Evolutionary conservation across 2,329 filamentous ascomycete species (phyloP).

Genomic region (Diaporthe vexans): DNA sequence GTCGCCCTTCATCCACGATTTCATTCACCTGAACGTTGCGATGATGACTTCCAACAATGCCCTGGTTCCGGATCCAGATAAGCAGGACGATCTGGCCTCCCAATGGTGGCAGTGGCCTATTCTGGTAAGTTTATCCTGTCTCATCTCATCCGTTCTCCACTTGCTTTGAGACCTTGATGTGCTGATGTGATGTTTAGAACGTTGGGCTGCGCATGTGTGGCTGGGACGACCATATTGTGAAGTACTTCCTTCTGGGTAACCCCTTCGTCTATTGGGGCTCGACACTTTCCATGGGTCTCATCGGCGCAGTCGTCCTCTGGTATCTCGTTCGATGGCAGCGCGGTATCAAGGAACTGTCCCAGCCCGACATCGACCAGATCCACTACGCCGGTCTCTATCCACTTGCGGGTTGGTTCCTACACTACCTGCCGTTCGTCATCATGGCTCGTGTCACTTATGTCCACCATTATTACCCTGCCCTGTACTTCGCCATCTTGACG

Average conservation of each 20-base stretch:
- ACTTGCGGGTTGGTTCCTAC: conserved; percentile 92
- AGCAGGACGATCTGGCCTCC: conserved; percentile 97
- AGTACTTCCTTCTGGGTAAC: conserved; percentile 98
- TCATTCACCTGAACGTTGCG: conserved; percentile 96
- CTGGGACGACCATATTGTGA: conserved; percentile 95
- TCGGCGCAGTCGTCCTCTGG: conserved; percentile 81
- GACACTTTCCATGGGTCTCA: conserved; percentile 81
- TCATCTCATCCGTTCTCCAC: background rate
- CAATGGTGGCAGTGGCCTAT: conserved; percentile 99
- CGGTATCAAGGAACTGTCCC: conserved; percentile 86
- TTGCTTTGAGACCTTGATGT: background rate
- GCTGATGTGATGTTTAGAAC: conserved; percentile 56
- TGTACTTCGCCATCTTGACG: conserved; percentile 95
- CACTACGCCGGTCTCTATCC: conserved; percentile 95
- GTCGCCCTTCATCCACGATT: conserved; percentile 97
- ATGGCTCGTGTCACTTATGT: conserved; percentile 99
- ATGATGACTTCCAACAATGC: conserved; percentile 99
- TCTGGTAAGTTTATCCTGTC: conserved; percentile 57
- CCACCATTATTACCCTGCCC: conserved; percentile 98
- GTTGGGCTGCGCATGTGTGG: conserved; percentile 98
- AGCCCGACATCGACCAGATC: conserved; percentile 89
- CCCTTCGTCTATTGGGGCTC: conserved; percentile 96
- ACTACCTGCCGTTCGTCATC: conserved; percentile 94
- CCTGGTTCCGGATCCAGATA: conserved; percentile 95
- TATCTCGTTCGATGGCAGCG: conserved; percentile 97